Base-by-base conservation (phyloP, 768 basidiomycete genomes). In the Hygrophoropsis aurantiaca region DNA sequence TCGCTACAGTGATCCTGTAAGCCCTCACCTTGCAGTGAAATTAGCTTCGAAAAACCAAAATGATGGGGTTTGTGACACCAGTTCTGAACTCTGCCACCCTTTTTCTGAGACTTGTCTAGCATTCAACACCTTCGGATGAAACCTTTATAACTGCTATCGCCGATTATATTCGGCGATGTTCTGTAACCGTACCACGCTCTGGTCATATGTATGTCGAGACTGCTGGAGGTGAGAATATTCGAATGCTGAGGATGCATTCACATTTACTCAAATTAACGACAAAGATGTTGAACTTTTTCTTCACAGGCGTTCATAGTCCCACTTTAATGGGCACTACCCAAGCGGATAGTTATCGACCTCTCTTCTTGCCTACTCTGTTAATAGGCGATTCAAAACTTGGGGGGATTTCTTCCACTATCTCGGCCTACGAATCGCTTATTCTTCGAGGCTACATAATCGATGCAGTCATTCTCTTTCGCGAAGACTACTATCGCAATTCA, bases 381-480 rank as follows among this genome's bases (percentile, higher is more conserved):
- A 72, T 98, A 30, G 94, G 90, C 1, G 91, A 97, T 51, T 81
- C 90, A 0, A 84, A 82, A 38, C 85, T 99, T 4, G 95, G 95
- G 19, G 95, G 95, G 1, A 98, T 98, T 40, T 94, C 92, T 5
- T 82, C 84, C 0, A 97, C 95, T 1, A 86, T 98, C 49, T 83
- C 94, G 1, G 81, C 95, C 0, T 97, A 92, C 67, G 95, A 98
- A 65, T 89, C 94, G 15, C 81, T 97, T 24, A 59, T 85, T 5
- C 72, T 95, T n/a, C 82, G 95, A 4, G 95, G 95, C 19, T 97
- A 92, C 69, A 82, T 83, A 46, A 74, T 98, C 55, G 90, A 94
- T 43, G 80, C 86, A 19, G 77, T 97, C 23, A 60, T 97, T 19
- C 74, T 94, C 52, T 92, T 97, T 67, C 79, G 78, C 4, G 92